Conservation (phyloP, 1,139 yeast species). For the Pichia sp. region DNA sequence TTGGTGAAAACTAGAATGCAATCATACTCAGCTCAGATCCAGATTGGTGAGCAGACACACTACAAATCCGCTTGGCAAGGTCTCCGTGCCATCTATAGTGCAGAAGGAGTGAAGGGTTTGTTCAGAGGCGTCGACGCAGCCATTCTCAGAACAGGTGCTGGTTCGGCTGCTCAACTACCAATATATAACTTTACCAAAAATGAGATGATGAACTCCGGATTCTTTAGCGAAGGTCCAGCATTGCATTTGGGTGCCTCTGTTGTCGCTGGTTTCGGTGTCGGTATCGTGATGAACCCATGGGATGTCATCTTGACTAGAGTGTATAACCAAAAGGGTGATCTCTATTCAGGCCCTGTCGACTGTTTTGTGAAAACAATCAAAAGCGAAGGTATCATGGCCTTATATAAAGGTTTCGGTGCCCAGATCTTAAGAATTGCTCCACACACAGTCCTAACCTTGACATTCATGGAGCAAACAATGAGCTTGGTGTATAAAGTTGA, state of each 20-base stretch:
- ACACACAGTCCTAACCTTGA: constrained; percentile 84
- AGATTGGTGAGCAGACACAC: constrained; percentile 89
- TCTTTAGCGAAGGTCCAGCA: constrained; percentile 59
- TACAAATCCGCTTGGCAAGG: constrained; percentile 72
- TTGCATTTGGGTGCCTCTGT: constrained; percentile 75
- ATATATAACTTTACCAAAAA: constrained; percentile 76
- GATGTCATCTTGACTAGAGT: constrained; percentile 92
- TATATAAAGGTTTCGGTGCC: constrained; percentile 93
- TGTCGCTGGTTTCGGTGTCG: constrained; percentile 85
- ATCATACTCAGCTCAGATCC: constrained; percentile 61
- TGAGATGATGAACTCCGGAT: constrained; percentile 44
- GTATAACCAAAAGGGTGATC: constrained; percentile 87
- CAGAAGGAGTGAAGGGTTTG: constrained; percentile 75
- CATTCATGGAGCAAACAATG: constrained; percentile 95
- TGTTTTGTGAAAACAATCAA: constrained; percentile 78
- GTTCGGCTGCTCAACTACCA: constrained; percentile 95
- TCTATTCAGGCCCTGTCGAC: constrained; percentile 82
- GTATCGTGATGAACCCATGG: constrained; percentile 95
- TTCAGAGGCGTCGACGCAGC: constrained; percentile 96
- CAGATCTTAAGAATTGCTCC: constrained; percentile 92
- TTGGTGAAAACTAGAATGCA: constrained; percentile 95
- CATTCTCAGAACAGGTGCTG: constrained; percentile 87
- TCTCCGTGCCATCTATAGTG: constrained; percentile 49
- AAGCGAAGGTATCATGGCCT: constrained; percentile 80
- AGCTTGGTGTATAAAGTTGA: constrained; percentile 48